Conservation (phyloP, 352 stramenopile species). For the Pythium chondricola region DNA sequence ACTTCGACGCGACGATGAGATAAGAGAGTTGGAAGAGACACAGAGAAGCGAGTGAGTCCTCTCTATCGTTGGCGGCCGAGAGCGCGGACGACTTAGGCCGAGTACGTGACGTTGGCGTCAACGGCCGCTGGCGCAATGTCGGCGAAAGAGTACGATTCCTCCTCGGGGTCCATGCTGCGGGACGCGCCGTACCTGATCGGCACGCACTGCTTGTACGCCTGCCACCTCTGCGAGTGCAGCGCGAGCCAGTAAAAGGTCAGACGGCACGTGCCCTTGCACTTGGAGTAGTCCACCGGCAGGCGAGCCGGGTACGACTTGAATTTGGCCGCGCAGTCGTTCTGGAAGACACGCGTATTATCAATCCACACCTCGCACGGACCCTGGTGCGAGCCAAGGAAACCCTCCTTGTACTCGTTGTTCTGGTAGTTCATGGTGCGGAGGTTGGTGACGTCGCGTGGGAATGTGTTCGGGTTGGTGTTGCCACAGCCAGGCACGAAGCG, state of each 20-base stretch:
- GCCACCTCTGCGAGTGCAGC: slow-evolving; percentile 20
- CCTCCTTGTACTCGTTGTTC: slow-evolving; percentile 33
- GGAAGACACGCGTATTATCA: slow-evolving; percentile 20
- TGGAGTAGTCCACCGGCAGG: slow-evolving; percentile 20
- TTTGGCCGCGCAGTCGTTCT: slow-evolving; percentile 33
- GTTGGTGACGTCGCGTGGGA: slow-evolving; percentile 20
- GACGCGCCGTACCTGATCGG: slow-evolving; percentile 7
- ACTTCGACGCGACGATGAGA: too few relatives aligned
- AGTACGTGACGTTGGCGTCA: too few relatives aligned
- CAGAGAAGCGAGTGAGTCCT: too few relatives aligned
- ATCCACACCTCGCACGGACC: slow-evolving; percentile 25
- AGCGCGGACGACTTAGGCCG: too few relatives aligned
- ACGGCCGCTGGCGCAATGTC: too few relatives aligned
- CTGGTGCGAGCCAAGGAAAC: slow-evolving; percentile 34
- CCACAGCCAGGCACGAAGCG: slow-evolving; percentile 15
- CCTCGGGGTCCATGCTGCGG: not conserved
- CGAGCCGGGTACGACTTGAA: slow-evolving; percentile 32
- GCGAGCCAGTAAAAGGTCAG: slow-evolving; percentile 21
- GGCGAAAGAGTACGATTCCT: not conserved
- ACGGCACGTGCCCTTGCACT: slow-evolving; percentile 11
- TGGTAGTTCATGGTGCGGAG: slow-evolving; percentile 31
- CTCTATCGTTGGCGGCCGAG: too few relatives aligned
- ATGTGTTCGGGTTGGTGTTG: slow-evolving; percentile 20
- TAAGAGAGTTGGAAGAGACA: too few relatives aligned
- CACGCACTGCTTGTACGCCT: slow-evolving; percentile 21